Evolutionary conservation across 1,139 yeast genomes (phyloP), one percentile per base, ranked within the genome.

Genomic region (Saccharomyces hybrid): DNA sequence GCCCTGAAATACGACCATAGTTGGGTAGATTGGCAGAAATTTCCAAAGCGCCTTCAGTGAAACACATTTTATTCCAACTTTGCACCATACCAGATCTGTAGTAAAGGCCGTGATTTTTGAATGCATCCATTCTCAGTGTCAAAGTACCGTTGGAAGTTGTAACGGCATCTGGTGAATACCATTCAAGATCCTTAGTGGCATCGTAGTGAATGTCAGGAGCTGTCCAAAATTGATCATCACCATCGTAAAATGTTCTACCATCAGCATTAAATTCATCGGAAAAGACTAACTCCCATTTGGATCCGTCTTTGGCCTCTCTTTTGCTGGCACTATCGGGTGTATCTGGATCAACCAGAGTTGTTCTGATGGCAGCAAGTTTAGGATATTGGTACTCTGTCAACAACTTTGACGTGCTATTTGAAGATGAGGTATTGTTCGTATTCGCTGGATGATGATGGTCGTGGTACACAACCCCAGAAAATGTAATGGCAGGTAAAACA

Each of bases 71-170:
- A 69, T 88, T 88, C 96, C 96, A 88, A 46, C 82, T 73, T 70
- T 88, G 95, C 16, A 88, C 63, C 96, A 88, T 88, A 14, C 89
- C 96, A 0, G 93, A 84, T 57, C 95, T 77, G 70, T 88, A 88
- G 65, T 79, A 83, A 57, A 88, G 72, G 61, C 82, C 77, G 68
- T 88, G 93, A 66, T 83, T 85, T 59, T 79, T 73, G 66, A 73
- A 84, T 4, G 95, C 90, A 64, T 88, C 96, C 80, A 88, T 73
- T 52, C 82, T 75, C n/a, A 88, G 65, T 49, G 73, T 73, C 48
- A 87, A 71, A 1, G 88, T 74, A 52, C 96, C 96, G 57, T 83
- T 78, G 6, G 70, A 75, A 0, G 96, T 88, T 6, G 81, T 75
- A 2, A 75, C 80, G 4, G 95, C 95, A 68, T 88, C 96, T 2